These are phyloP conservation scores for Nissolia schottii DNA, from an alignment of 306 rosid species.

Conservation along the genomic window DNA sequence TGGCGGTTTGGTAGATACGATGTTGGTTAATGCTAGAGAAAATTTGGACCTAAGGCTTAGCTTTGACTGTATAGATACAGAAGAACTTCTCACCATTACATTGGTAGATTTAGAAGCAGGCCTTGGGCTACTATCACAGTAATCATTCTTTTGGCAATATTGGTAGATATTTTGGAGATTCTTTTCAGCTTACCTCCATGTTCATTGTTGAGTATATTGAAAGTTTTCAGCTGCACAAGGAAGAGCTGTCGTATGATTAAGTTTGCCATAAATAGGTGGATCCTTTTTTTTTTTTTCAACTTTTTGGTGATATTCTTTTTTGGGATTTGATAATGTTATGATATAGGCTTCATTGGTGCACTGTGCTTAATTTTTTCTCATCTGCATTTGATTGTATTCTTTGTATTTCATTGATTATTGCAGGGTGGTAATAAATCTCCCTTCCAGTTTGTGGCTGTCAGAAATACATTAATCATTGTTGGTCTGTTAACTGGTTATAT, in stretches of 20 bases:
- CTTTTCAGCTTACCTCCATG: conserved; percentile 12
- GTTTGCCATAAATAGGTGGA: conserved; percentile 7
- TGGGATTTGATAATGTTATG: conserved; percentile 21
- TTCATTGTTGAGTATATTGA: conserved; percentile 9
- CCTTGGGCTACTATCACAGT: conserved; percentile 49
- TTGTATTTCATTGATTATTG: conserved; percentile 16
- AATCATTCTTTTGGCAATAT: conserved; percentile 25
- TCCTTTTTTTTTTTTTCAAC: background rate
- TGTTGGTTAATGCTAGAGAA: conserved; percentile 87
- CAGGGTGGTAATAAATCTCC: conserved; percentile 4
- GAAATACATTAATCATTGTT: background rate
- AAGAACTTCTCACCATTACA: conserved; percentile 75
- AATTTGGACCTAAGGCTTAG: conserved; percentile 79
- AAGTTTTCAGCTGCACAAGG: conserved; percentile 8
- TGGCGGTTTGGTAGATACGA: conserved; percentile 78
- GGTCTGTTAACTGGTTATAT: background rate
- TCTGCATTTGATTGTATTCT: background rate
- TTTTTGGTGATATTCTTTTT: background rate
- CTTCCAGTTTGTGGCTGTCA: background rate
- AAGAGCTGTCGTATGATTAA: conserved; percentile 20
- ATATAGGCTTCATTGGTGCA: conserved; percentile 22
- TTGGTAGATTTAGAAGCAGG: conserved; percentile 79
- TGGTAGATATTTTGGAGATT: conserved; percentile 25
- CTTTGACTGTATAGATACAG: conserved; percentile 82
- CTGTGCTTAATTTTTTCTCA: background rate